A percentile compares a stretch with the other conserved stretches of the same genome.
Conservation (phyloP, 78 protist genomes). For the Mastigamoeba balamuthi region DNA sequence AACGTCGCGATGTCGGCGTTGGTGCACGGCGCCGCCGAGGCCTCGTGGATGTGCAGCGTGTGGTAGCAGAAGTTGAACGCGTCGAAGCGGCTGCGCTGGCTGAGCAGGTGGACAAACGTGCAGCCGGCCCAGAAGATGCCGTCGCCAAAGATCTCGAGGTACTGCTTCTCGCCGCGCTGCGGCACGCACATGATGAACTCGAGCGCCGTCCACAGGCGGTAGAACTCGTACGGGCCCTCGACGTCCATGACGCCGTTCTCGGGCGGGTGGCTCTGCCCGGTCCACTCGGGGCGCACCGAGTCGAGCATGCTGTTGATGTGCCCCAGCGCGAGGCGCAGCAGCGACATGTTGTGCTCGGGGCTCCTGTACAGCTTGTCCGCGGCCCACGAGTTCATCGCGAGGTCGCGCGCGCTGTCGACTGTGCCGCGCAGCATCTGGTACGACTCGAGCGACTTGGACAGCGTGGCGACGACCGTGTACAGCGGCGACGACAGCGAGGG, state of each 20-base stretch:
- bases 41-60: conserved; percentile 44
- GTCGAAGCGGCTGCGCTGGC: conserved; percentile 53
- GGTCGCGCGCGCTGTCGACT: conserved; percentile 8
- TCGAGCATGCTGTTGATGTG: conserved; percentile 31
- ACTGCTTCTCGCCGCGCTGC: conserved; percentile 24
- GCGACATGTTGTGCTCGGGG: conserved; percentile 13
- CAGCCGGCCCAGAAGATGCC: conserved; percentile 72
- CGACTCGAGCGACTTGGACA: conserved; percentile 19
- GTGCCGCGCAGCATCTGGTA: conserved; percentile 24
- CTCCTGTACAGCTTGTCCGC: conserved; percentile 58
- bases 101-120: conserved; percentile 56
- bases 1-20: not conserved
- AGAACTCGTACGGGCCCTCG: conserved; percentile 50
- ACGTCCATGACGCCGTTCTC: conserved; percentile 45
- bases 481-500: conserved; percentile 34
- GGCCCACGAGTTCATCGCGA: conserved; percentile 37
- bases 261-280: conserved; percentile 15
- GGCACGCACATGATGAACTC: not conserved
- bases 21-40: conserved; percentile 26
- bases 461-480: conserved; percentile 14
- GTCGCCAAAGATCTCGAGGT: conserved; percentile 65
- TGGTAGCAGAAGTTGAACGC: conserved; percentile 64
- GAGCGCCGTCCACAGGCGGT: conserved; percentile 70
- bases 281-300: conserved; percentile 47
- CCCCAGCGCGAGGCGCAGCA: conserved; percentile 24